Evolutionary conservation across 371 early-diverging fungal species (phyloP).

Genomic region (Mucor saturninus): DNA sequence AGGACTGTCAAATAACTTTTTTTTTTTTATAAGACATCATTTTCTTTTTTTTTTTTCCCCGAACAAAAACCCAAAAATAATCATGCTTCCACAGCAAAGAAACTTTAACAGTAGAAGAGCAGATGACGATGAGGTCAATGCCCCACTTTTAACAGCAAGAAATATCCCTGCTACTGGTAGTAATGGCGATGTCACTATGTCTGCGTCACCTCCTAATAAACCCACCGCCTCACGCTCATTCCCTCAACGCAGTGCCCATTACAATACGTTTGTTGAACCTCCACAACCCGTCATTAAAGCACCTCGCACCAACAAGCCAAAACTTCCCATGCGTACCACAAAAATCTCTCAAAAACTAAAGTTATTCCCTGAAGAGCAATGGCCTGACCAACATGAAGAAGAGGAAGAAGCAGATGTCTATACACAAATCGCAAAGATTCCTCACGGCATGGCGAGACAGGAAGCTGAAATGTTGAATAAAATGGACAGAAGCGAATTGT

Average conservation of each 20-base stretch:
- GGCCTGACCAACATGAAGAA: slow-evolving; percentile 18
- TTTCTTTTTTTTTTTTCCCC: slow-evolving; percentile 14
- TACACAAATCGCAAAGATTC: slow-evolving; percentile 53
- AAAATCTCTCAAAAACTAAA: slow-evolving; percentile 93
- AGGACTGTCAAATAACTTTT: background rate
- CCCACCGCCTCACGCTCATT: slow-evolving; percentile 27
- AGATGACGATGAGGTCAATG: slow-evolving; percentile 19
- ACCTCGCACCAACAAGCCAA: slow-evolving; percentile 30
- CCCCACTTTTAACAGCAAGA: slow-evolving; percentile 18
- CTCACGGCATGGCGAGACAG: slow-evolving; percentile 49
- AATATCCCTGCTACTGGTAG: slow-evolving; percentile 7
- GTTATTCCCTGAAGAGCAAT: slow-evolving; percentile 86
- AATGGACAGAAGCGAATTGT: slow-evolving; percentile 48
- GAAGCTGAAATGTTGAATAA: slow-evolving; percentile 54
- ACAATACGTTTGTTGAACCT: slow-evolving; percentile 27
- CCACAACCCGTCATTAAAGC: slow-evolving; percentile 9
- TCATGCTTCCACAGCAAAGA: slow-evolving; percentile 23
- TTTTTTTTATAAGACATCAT: too few species aligned
- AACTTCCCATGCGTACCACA: slow-evolving; percentile 81
- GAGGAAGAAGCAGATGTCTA: slow-evolving; percentile 45
- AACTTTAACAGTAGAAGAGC: slow-evolving; percentile 14
- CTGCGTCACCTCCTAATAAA: slow-evolving; percentile 1
- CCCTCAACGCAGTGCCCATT: slow-evolving; percentile 22
- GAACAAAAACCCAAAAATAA: background rate
- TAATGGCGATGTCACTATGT: background rate